Evolutionary conservation across 352 stramenopile species (phyloP).

Genomic region (Phytophthora megakarya): DNA sequence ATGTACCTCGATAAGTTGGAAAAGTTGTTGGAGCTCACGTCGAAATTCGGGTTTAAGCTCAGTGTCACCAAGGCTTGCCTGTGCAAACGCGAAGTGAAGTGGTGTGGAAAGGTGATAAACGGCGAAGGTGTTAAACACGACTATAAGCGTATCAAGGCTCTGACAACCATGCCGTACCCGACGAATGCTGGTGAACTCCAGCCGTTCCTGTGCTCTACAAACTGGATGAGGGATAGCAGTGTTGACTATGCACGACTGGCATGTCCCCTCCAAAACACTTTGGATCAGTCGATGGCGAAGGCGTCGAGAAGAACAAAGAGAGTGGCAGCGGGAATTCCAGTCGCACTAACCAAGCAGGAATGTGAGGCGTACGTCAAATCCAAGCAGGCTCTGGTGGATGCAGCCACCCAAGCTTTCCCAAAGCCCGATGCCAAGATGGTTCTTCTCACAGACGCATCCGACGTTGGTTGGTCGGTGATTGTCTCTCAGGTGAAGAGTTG

Average conservation of each 20-base stretch:
- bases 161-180: not conserved
- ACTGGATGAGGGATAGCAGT: conserved; percentile 13
- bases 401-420: conserved; percentile 14
- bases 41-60: conserved; percentile 32
- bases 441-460: conserved; percentile 3
- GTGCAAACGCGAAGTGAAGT: conserved; percentile 9
- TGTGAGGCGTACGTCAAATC: conserved; percentile 1
- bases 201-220: conserved; percentile 19
- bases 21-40: conserved; percentile 21
- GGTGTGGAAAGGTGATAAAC: too few species aligned
- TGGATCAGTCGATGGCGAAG: not conserved
- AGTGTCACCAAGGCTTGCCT: conserved; percentile 24
- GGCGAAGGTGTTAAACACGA: too few species aligned
- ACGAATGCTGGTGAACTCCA: conserved; percentile 4
- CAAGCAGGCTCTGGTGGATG: conserved; percentile 15
- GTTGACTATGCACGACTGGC: conserved; percentile 7
- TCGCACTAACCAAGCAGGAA: conserved; percentile 11
- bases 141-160: not conserved
- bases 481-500: not conserved
- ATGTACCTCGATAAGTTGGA: conserved; percentile 33
- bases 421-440: conserved; percentile 14
- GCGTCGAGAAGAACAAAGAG: conserved; percentile 4
- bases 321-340: conserved; percentile 5
- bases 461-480: conserved; percentile 3
- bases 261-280: conserved; percentile 2